Evolutionary conservation across 495 filamentous ascomycete genomes (phyloP).

Genomic region (Neurospora africana): DNA sequence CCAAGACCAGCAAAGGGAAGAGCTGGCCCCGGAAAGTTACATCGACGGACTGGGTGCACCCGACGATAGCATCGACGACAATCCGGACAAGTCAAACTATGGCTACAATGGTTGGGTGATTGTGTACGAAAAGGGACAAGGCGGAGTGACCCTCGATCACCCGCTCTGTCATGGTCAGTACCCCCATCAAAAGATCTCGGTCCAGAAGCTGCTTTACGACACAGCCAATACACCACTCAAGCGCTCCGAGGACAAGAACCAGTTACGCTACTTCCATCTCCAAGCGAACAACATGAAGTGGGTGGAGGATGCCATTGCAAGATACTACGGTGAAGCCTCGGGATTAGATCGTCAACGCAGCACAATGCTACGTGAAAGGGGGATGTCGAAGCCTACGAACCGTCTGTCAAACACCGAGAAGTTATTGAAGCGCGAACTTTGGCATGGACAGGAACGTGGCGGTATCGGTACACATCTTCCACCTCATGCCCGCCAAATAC

Average conservation of each 20-base stretch:
- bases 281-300: slow-evolving; percentile 23
- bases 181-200: slow-evolving; percentile 20
- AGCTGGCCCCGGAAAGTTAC: slow-evolving; percentile 11
- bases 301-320: slow-evolving; percentile 16
- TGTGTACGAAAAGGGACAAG: slow-evolving; percentile 14
- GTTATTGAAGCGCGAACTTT: slow-evolving; percentile 17
- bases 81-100: slow-evolving; percentile 14
- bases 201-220: slow-evolving; percentile 16
- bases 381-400: background rate
- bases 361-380: background rate
- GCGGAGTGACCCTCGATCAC: slow-evolving; percentile 14
- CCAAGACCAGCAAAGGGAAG: background rate
- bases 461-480: slow-evolving; percentile 13
- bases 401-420: slow-evolving; percentile 15
- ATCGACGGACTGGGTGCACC: slow-evolving; percentile 8
- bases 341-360: slow-evolving; percentile 8
- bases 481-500: slow-evolving; percentile 17
- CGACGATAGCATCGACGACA: slow-evolving; percentile 15
- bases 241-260: slow-evolving; percentile 8
- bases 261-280: slow-evolving; percentile 20
- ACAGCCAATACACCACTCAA: slow-evolving; percentile 11
- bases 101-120: slow-evolving; percentile 22
- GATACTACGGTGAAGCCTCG: slow-evolving; percentile 13
- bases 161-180: slow-evolving; percentile 15
- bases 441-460: slow-evolving; percentile 18